These are phyloP conservation scores for Hibiscus trionum DNA, from an alignment of 345 rosid species.

Conservation along the genomic window DNA sequence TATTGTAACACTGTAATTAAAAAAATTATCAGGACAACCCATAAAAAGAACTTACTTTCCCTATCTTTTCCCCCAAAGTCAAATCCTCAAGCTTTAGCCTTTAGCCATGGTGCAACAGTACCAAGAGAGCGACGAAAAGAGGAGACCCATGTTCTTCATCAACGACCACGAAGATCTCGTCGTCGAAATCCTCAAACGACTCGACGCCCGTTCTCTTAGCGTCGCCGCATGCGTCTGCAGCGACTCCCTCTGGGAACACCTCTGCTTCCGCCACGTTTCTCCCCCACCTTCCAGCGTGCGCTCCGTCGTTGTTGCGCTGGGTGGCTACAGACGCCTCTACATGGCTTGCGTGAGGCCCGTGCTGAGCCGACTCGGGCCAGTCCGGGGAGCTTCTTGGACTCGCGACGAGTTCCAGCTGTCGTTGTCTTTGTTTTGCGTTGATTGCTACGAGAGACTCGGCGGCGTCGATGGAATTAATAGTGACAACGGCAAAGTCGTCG, in stretches of 20 bases:
- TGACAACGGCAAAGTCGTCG: constrained; percentile 19
- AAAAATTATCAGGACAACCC: too few relatives aligned
- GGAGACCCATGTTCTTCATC: constrained; percentile 39
- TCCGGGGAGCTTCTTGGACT: constrained; percentile 29
- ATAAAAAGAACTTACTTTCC: too few relatives aligned
- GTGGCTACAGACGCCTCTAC: constrained; percentile 84
- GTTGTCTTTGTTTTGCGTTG: constrained; percentile 75
- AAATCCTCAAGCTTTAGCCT: too few relatives aligned
- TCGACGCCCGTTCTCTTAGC: constrained; percentile 78
- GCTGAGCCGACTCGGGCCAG: constrained; percentile 32
- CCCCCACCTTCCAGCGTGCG: constrained; percentile 50
- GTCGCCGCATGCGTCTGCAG: constrained; percentile 45
- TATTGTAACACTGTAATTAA: too few relatives aligned
- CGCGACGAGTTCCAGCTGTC: constrained; percentile 75
- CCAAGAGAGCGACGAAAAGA: constrained; percentile 1
- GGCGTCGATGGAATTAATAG: constrained; percentile 3
- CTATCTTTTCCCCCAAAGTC: too few relatives aligned
- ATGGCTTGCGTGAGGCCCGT: constrained; percentile 67
- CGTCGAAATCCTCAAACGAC: constrained; percentile 55
- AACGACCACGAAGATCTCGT: constrained; percentile 87
- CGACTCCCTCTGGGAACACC: constrained; percentile 82
- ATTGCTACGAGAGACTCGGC: constrained; percentile 69
- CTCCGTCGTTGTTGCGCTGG: constrained; percentile 76
- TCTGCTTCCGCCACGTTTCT: constrained; percentile 71
- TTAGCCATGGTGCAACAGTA: too few relatives aligned